Base-by-base conservation (phyloP, 768 basidiomycete genomes). In the Phanerochaete carnosa region DNA sequence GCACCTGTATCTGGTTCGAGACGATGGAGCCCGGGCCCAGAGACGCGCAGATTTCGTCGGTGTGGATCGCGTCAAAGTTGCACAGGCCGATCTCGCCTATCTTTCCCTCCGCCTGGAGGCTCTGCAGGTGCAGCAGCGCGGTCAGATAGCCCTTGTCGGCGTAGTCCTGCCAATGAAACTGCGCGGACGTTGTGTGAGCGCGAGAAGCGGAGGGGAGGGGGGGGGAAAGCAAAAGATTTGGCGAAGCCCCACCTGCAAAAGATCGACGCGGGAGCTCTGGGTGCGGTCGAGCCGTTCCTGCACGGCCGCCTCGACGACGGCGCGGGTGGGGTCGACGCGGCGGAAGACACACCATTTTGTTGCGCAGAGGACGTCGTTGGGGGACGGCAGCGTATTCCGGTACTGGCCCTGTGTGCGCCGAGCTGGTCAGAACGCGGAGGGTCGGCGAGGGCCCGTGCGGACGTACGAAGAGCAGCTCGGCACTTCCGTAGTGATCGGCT, bases 291-390 rank as follows among this genome's bases (percentile, higher is more conserved):
- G 80, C 53, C 91, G 84, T 66, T 93, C 89, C 61, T 80, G 78
- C 15, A 93, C 79, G 11, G 83, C 87, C 9, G 79, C 80, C 65
- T 85, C 78, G 52, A 92, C 89, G 55, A 80, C 72, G 30, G 77
- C 71, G 7, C 82, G 83, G 2, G 88, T 80, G 1, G 83, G 76
- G 15, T 72, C 72, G 16, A 77, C 75, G 29, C 75, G 74, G 59
- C 81, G 78, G 76, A 93, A 93, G 15, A 91, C 83, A 70, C 91
- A 93, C 90, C 90, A 94, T 69, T 94, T 94, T 2, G 93, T 94
- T 1, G 88, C 90, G 45, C 90, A 88, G 26, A 93, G 62, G 11
- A 89, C 79, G 2, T 56, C 72, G 66, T 37, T 75, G 68, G 29
- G 78, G 68, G 30, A 73, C 63, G 29, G 76, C 70, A 19, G 83